These are phyloP conservation scores for Boletellus ananas DNA, from an alignment of 768 basidiomycete genomes.

Conservation along the genomic window DNA sequence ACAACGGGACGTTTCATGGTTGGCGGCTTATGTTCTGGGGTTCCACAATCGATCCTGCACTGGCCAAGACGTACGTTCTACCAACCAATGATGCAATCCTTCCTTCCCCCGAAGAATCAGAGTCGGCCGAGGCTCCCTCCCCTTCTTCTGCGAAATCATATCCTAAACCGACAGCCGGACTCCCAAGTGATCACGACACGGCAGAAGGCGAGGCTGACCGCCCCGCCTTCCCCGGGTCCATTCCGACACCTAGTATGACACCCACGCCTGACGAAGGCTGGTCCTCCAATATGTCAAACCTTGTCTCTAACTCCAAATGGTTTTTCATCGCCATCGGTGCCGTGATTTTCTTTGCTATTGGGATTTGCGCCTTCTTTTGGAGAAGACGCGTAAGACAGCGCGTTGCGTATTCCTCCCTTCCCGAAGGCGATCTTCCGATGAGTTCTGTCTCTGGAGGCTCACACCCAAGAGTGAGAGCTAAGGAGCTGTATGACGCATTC, in stretches of 20 bases:
- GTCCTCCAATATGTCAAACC: constrained; percentile 74
- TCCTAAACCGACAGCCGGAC: constrained; percentile 80
- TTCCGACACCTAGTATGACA: constrained; percentile 38
- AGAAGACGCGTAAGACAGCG: constrained; percentile 48
- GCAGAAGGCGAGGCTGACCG: constrained; percentile 77
- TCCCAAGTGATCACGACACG: constrained; percentile 82
- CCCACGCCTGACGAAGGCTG: constrained; percentile 77
- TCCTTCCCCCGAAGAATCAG: constrained; percentile 43
- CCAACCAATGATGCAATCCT: constrained; percentile 49
- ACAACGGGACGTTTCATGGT: constrained; percentile 71
- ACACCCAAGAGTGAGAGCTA: constrained; percentile 51
- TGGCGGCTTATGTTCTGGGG: constrained; percentile 97
- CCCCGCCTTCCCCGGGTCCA: constrained; percentile 56
- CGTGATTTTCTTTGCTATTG: constrained; percentile 70
- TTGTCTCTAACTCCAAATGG: constrained; percentile 81
- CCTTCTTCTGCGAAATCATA: constrained; percentile 55
- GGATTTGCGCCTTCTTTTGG: constrained; percentile 76
- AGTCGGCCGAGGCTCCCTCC: constrained; percentile 37
- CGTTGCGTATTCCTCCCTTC: constrained; percentile 55
- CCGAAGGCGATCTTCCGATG: constrained; percentile 76
- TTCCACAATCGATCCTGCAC: constrained; percentile 67
- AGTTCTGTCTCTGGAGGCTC: constrained; percentile 49
- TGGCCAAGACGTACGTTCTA: constrained; percentile 60
- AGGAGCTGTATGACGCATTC: constrained; percentile 96
- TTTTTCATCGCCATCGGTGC: constrained; percentile 83